These are phyloP conservation scores for Mucor piriformis DNA, from an alignment of 371 early-diverging fungal species.

Conservation along the genomic window DNA sequence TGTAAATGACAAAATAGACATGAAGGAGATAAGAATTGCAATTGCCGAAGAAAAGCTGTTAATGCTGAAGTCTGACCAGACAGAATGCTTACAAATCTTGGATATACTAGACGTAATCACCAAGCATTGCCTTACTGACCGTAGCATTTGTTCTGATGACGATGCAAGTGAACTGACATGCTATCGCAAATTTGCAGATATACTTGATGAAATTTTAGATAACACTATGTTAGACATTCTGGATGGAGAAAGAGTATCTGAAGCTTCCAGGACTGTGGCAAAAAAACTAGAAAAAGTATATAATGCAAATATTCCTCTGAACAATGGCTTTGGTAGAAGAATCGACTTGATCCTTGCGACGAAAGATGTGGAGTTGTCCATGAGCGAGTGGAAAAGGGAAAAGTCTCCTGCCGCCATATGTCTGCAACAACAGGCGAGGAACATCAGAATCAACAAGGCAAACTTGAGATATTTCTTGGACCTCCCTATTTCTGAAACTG, in stretches of 20 bases:
- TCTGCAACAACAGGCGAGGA: conserved; percentile 22
- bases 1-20: conserved; percentile 15
- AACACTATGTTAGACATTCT: conserved; percentile 13
- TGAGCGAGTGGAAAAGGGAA: conserved; percentile 23
- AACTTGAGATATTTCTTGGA: conserved; percentile 14
- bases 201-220: conserved; percentile 20
- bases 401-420: conserved; percentile 14
- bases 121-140: conserved; percentile 13
- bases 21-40: conserved; percentile 14
- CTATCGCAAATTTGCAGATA: conserved; percentile 22
- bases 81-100: conserved; percentile 16
- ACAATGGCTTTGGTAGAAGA: conserved; percentile 22
- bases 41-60: conserved; percentile 17
- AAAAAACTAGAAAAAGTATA: conserved; percentile 14
- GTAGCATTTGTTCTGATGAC: conserved; percentile 9
- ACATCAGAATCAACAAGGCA: conserved; percentile 21
- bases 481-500: conserved; percentile 13
- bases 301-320: conserved; percentile 4
- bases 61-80: conserved; percentile 16
- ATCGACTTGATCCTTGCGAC: conserved; percentile 23
- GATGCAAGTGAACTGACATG: conserved; percentile 20
- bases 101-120: conserved; percentile 13
- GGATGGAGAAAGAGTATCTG: conserved; percentile 16
- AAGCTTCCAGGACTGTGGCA: conserved; percentile 9
- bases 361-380: conserved; percentile 16